A percentile compares a stretch with the other conserved stretches of the same genome.
Conservation (phyloP, 257 asterid genomes). For the Nicotiana benthamiana region DNA sequence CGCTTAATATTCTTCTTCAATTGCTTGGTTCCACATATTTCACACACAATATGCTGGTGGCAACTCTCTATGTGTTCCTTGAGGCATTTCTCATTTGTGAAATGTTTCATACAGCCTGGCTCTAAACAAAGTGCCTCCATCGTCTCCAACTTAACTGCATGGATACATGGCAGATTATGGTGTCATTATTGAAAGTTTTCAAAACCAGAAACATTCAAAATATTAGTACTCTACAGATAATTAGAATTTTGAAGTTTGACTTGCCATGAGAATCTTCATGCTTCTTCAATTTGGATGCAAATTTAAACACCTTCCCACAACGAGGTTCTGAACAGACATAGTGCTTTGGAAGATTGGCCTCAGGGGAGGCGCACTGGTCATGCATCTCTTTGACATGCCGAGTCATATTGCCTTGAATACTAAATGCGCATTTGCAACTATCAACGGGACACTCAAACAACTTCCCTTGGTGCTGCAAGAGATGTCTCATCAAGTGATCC, state of each 20-base stretch:
- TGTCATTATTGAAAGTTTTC: background rate
- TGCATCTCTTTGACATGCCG: conserved; percentile 71
- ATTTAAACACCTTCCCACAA: conserved; percentile 71
- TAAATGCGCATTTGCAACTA: conserved; percentile 41
- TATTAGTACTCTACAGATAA: background rate
- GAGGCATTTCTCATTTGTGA: conserved; percentile 62
- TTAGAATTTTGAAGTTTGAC: background rate
- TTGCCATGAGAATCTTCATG: conserved; percentile 83
- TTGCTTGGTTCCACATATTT: conserved; percentile 65
- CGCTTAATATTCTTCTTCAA: conserved; percentile 84
- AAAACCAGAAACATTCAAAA: background rate
- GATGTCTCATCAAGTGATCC: conserved; percentile 72
- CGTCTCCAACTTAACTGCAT: conserved; percentile 69
- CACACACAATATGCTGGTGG: conserved; percentile 64
- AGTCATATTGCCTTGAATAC: conserved; percentile 53
- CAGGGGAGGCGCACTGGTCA: conserved; percentile 25
- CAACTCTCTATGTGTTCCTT: conserved; percentile 59
- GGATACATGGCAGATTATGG: background rate
- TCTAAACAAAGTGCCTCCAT: conserved; percentile 74
- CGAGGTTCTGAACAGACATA: conserved; percentile 61
- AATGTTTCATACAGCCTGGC: conserved; percentile 78
- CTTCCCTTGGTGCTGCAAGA: conserved; percentile 79
- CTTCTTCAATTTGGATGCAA: conserved; percentile 53
- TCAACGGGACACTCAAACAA: conserved; percentile 54
- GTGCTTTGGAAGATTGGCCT: conserved; percentile 29